phyloP scores from a whole-genome alignment of 352 stramenopile species.

The Globisporangium sylvaticum region DNA sequence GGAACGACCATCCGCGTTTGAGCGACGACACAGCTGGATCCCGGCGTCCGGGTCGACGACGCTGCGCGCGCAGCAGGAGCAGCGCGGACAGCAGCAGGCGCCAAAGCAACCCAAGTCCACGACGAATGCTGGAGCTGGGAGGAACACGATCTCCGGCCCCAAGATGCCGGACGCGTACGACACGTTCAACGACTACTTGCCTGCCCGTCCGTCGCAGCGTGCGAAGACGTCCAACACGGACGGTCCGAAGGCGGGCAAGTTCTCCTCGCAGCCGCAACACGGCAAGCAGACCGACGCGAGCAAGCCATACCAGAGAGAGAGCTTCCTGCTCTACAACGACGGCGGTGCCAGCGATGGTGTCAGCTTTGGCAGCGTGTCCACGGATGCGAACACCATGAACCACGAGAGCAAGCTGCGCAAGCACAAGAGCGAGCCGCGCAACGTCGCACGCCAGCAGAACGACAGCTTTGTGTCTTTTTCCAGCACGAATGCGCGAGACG shows the following conservation, averaged over 20 bases:
- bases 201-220: slow-evolving; percentile 37
- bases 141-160: neutral
- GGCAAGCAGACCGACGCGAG: neutral
- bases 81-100: slow-evolving; percentile 1
- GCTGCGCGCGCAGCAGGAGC: slow-evolving; percentile 20
- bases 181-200: slow-evolving; percentile 74
- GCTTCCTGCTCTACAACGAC: slow-evolving; percentile 26
- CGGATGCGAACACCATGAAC: slow-evolving; percentile 2
- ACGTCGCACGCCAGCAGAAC: neutral
- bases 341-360: neutral
- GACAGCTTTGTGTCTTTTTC: slow-evolving; percentile 21
- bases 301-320: slow-evolving; percentile 9
- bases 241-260: slow-evolving; percentile 34
- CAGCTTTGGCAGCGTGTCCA: slow-evolving; percentile 10
- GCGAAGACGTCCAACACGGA: slow-evolving; percentile 44
- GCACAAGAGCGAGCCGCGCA: slow-evolving; percentile 16
- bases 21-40: slow-evolving; percentile 52
- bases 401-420: slow-evolving; percentile 14
- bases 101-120: neutral
- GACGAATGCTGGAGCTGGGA: neutral
- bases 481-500: slow-evolving; percentile 5
- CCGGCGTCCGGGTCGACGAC: slow-evolving; percentile 32
- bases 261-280: slow-evolving; percentile 26
- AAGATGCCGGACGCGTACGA: slow-evolving; percentile 46
- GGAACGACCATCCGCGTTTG: slow-evolving; percentile 22